These are phyloP conservation scores for Calocybe cyanea DNA, from an alignment of 768 basidiomycete species.

Conservation along the genomic window DNA sequence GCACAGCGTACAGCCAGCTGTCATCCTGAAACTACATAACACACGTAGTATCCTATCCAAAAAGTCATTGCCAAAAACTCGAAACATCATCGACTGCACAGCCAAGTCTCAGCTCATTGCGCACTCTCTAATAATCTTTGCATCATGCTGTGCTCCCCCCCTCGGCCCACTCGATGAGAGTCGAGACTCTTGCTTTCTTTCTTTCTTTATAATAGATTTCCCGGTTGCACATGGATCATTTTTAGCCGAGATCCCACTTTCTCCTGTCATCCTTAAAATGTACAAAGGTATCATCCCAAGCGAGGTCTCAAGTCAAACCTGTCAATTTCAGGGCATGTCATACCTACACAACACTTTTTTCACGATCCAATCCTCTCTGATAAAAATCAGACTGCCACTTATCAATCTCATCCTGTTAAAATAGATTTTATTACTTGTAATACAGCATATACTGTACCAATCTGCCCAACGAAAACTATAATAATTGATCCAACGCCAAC, in stretches of 20 bases:
- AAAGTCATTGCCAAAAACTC: slow-evolving; percentile 11
- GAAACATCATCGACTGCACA: background rate
- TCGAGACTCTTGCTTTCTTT: background rate
- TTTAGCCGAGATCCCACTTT: slow-evolving; percentile 4
- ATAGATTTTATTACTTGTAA: too few relatives aligned
- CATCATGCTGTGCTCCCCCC: slow-evolving; percentile 2
- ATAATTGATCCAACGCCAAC: too few relatives aligned
- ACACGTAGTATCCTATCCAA: slow-evolving; percentile 1
- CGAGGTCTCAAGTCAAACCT: background rate
- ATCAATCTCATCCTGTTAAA: too few relatives aligned
- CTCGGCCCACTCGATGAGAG: background rate
- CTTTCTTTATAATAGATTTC: background rate
- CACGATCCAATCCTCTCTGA: too few relatives aligned
- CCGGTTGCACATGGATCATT: slow-evolving; percentile 1
- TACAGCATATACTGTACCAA: too few relatives aligned
- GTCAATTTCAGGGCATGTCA: too few relatives aligned
- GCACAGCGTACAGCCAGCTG: slow-evolving; percentile 6
- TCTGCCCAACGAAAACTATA: too few relatives aligned
- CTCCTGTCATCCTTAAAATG: background rate
- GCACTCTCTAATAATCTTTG: background rate
- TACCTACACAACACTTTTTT: too few relatives aligned
- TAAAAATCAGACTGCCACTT: too few relatives aligned
- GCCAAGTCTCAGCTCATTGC: background rate
- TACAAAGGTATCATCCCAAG: background rate
- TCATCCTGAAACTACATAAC: slow-evolving; percentile 14